Evolutionary conservation across 208 protist species (phyloP), one percentile per base, ranked within the genome.

Genomic region (Trypanosoma congolense): DNA sequence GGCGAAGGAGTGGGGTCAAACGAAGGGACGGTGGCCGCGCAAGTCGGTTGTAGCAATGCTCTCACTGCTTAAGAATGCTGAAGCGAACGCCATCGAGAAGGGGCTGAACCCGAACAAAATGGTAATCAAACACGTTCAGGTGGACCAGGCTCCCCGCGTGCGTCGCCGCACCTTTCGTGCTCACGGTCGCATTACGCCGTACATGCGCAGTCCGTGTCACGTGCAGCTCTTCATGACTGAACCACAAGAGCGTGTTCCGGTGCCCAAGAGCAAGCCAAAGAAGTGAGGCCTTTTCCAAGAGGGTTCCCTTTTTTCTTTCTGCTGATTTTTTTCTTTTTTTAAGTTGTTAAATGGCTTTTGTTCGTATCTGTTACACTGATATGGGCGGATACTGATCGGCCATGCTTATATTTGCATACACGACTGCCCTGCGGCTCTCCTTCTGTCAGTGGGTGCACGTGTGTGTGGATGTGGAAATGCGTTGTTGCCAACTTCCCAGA

Each of bases 141-240:
- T 96, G 21, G 80, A 97, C 56, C 56, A 91, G 69, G 95, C 93
- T 44, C 62, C 78, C 48, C 84, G 79, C 65, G 86, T 93, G 73
- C 87, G 95, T 61, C 85, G 95, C 73, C 84, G 93, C 66, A 97
- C 92, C 38, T 98, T 95, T 77, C 87, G 95, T 74, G 95, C 95
- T 46, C 95, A 98, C 71, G 95, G 95, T 58, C 86, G 93, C 66
- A 97, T 98, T 61, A 77, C 76, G 24, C 87, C 90, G 43, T 96
- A 86, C 85, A 96, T 96, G 90, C 91, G 87, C 83, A 96, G 97
- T 80, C 79, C 83, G 16, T 76, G 96, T 50, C 72, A 76, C 31
- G 64, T 70, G 46, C 64, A 77, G 51, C 71, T 77, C 52, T 82
- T 82, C 59, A 92, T 92, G 80, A 77, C 78, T 12, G 75, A 92